These are phyloP conservation scores for Clarireedia homoeocarpa DNA, from an alignment of 2,329 filamentous ascomycete species.

Conservation along the genomic window DNA sequence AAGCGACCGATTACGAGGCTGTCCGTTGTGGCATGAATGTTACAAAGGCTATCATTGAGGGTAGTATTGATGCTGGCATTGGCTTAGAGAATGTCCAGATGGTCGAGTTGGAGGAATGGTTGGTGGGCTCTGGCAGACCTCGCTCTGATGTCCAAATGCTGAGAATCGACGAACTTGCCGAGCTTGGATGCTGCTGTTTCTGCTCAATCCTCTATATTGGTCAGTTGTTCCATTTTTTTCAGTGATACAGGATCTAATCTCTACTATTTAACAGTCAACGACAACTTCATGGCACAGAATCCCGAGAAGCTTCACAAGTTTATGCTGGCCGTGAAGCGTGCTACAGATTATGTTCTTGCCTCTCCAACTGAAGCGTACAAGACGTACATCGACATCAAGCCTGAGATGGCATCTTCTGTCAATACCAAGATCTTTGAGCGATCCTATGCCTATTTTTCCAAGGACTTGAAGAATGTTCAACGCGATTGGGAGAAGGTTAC, in stretches of 20 bases:
- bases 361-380: constrained; percentile 55
- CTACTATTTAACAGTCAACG: constrained; percentile 39
- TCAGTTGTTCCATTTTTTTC: constrained; percentile 5
- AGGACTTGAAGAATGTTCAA: constrained; percentile 64
- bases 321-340: constrained; percentile 64
- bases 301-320: constrained; percentile 60
- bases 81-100: constrained; percentile 78
- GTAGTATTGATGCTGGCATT: constrained; percentile 66
- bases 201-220: constrained; percentile 75
- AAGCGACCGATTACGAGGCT: constrained; percentile 64
- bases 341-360: constrained; percentile 63
- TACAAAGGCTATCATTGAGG: constrained; percentile 65
- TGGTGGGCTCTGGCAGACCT: constrained; percentile 52
- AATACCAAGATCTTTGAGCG: constrained; percentile 77
- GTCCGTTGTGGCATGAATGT: constrained; percentile 79
- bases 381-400: constrained; percentile 66
- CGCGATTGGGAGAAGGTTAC: constrained; percentile 76
- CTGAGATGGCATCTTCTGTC: constrained; percentile 56
- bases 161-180: constrained; percentile 71
- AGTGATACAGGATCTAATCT: no score
- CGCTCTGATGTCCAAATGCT: constrained; percentile 69
- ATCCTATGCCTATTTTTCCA: constrained; percentile 68
- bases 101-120: constrained; percentile 75
- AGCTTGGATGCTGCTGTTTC: constrained; percentile 78
- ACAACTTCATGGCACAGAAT: constrained; percentile 58